These are phyloP conservation scores for Symmetrospora coprosmae DNA, from an alignment of 768 basidiomycete species.

Conservation along the genomic window DNA sequence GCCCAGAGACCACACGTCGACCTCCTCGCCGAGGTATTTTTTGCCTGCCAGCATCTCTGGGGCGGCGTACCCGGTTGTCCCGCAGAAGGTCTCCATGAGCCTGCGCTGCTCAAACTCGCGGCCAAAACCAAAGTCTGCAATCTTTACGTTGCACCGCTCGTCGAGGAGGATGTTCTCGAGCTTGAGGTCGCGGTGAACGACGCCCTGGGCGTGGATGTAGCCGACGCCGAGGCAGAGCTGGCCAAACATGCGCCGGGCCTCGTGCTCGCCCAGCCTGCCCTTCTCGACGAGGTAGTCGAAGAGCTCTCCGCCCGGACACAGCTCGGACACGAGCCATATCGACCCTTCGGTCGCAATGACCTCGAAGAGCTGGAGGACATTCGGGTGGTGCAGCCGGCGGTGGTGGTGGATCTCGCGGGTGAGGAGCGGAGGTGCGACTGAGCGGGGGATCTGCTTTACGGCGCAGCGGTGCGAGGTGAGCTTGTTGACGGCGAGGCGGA, in stretches of 20 bases:
- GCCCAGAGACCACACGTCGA: constrained; percentile 94
- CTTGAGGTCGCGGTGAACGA: constrained; percentile 93
- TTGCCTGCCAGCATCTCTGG: constrained; percentile 76
- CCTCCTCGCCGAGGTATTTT: constrained; percentile 80
- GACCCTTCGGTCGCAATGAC: constrained; percentile 89
- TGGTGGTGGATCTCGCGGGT: constrained; percentile 98
- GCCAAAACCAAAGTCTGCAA: constrained; percentile 99
- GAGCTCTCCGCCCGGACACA: constrained; percentile 90
- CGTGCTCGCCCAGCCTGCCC: constrained; percentile 67
- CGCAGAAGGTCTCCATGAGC: constrained; percentile 84
- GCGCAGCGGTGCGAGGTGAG: constrained; percentile 82
- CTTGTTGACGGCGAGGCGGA: constrained; percentile 84
- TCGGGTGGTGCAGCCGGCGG: constrained; percentile 85
- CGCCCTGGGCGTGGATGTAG: constrained; percentile 78
- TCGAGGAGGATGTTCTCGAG: constrained; percentile 89
- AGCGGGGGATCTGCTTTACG: constrained; percentile 93
- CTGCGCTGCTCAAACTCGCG: constrained; percentile 73
- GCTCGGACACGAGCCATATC: constrained; percentile 95
- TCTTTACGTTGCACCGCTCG: constrained; percentile 55
- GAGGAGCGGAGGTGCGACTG: constrained; percentile 46
- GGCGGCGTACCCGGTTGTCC: constrained; percentile 89
- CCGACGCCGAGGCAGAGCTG: constrained; percentile 85
- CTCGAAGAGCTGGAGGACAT: constrained; percentile 91
- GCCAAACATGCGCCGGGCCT: constrained; percentile 80
- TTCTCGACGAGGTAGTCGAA: constrained; percentile 98